A percentile compares a stretch with the other conserved stretches of the same genome.
These are phyloP conservation scores for Pythium diclinum DNA, from an alignment of 352 stramenopile species.

Conservation along the genomic window DNA sequence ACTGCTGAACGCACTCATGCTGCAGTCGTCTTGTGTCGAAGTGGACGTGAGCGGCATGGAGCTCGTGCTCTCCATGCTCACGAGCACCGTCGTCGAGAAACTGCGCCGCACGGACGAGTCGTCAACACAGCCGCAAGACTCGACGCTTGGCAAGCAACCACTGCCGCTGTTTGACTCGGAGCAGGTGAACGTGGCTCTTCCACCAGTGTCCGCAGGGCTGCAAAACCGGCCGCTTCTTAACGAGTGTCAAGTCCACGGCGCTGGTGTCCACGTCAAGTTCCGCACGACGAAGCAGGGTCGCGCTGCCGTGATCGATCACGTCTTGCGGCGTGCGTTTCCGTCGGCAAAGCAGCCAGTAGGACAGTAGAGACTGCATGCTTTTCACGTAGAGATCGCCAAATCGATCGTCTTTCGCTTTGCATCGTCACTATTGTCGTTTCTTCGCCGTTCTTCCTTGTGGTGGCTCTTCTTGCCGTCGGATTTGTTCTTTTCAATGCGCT, in stretches of 20 bases:
- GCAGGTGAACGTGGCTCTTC: conserved; percentile 42
- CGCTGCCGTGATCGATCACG: conserved; percentile 46
- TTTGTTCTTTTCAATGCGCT: conserved; percentile 45
- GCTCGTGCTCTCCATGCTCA: conserved; percentile 44
- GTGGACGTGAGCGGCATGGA: conserved; percentile 43
- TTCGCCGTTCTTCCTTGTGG: conserved; percentile 11
- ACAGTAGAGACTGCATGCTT: neutral
- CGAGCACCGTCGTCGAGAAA: conserved; percentile 45
- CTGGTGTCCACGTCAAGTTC: conserved; percentile 44
- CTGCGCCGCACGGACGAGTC: neutral
- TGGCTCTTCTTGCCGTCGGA: conserved; percentile 17
- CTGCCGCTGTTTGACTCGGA: conserved; percentile 36
- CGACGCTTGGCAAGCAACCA: neutral
- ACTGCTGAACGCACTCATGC: conserved; percentile 54
- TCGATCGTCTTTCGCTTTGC: conserved; percentile 29
- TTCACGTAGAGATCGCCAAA: conserved; percentile 63
- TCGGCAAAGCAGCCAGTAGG: neutral
- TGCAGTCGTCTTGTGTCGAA: conserved; percentile 52
- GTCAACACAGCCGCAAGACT: neutral
- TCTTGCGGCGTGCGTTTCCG: conserved; percentile 32
- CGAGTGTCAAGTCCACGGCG: conserved; percentile 50
- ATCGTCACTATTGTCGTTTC: conserved; percentile 14
- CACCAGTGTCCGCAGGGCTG: conserved; percentile 24
- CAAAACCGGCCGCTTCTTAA: conserved; percentile 51
- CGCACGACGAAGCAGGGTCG: conserved; percentile 55